These are phyloP conservation scores for Biscogniauxia mediterranea DNA, from an alignment of 2,329 filamentous ascomycete genomes.

Conservation along the genomic window DNA sequence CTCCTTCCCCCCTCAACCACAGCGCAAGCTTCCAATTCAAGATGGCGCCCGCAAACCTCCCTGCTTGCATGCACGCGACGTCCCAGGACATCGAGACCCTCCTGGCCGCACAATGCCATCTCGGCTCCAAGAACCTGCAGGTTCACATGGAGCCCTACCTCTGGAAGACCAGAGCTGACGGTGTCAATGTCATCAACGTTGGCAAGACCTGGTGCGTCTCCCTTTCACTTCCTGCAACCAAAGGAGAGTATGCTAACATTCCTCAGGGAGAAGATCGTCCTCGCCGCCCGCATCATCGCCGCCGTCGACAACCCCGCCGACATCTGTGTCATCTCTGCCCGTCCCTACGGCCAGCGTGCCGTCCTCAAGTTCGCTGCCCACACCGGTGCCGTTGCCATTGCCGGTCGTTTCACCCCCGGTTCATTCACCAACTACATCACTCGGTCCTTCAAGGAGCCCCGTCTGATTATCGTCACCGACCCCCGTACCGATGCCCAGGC, in stretches of 20 bases:
- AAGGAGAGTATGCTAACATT: neutral
- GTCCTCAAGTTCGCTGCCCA: slow-evolving; percentile 99
- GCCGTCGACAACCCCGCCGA: slow-evolving; percentile 99
- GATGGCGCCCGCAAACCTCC: slow-evolving; percentile 95
- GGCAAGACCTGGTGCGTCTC: slow-evolving; percentile 94
- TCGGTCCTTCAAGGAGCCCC: slow-evolving; percentile 99
- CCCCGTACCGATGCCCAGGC: slow-evolving; percentile 99
- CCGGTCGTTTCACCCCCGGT: slow-evolving; percentile 99
- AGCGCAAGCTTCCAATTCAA: slow-evolving; percentile 49
- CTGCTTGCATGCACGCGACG: slow-evolving; percentile 94
- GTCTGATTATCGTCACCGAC: slow-evolving; percentile 98
- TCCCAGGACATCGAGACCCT: slow-evolving; percentile 99
- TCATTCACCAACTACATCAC: slow-evolving; percentile 99
- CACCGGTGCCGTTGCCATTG: slow-evolving; percentile 97
- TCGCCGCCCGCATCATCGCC: slow-evolving; percentile 97
- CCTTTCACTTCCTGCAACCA: neutral
- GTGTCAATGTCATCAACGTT: slow-evolving; percentile 99
- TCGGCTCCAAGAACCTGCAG: slow-evolving; percentile 99
- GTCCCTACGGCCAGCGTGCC: slow-evolving; percentile 98
- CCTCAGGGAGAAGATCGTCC: slow-evolving; percentile 96
- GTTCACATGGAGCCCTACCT: slow-evolving; percentile 99
- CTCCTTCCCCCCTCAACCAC: slow-evolving; percentile 28
- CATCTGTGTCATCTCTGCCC: slow-evolving; percentile 98
- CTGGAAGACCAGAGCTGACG: slow-evolving; percentile 98
- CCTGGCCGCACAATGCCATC: slow-evolving; percentile 92